phyloP scores from a whole-genome alignment of 2,329 filamentous ascomycete species.

The Aureobasidium sp. region DNA sequence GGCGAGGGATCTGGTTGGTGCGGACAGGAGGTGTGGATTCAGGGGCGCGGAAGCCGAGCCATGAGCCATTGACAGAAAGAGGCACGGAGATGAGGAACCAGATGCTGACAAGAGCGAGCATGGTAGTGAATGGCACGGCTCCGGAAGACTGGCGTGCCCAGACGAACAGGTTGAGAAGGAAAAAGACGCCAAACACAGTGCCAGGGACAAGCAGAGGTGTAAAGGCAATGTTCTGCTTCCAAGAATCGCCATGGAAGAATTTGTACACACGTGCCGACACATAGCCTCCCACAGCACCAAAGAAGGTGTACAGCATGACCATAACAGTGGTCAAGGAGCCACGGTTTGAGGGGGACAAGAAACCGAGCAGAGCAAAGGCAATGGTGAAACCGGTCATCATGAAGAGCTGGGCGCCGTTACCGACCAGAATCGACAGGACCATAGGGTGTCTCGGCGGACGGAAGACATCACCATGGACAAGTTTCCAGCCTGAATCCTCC shows the following conservation, averaged over 20 bases:
- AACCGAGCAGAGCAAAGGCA: slow-evolving; percentile 84
- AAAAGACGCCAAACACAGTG: slow-evolving; percentile 81
- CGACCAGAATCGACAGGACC: slow-evolving; percentile 77
- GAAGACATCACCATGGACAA: slow-evolving; percentile 97
- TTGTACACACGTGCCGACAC: slow-evolving; percentile 89
- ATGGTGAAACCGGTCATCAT: slow-evolving; percentile 97
- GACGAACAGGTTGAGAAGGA: slow-evolving; percentile 91
- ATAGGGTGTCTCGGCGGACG: slow-evolving; percentile 76
- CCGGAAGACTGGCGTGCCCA: slow-evolving; percentile 91
- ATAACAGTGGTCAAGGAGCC: slow-evolving; percentile 90
- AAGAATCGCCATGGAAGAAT: slow-evolving; percentile 80
- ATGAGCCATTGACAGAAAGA: slow-evolving; percentile 81
- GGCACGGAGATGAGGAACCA: slow-evolving; percentile 98
- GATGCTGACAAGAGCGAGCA: slow-evolving; percentile 86
- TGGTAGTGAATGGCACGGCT: slow-evolving; percentile 92
- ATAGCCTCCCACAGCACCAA: slow-evolving; percentile 90
- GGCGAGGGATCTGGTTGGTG: slow-evolving; percentile 95
- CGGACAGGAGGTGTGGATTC: slow-evolving; percentile 73
- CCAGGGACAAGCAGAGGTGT: slow-evolving; percentile 82
- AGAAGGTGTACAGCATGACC: slow-evolving; percentile 85
- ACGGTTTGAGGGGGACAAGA: slow-evolving; percentile 91
- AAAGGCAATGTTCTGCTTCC: slow-evolving; percentile 87
- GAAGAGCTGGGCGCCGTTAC: slow-evolving; percentile 92
- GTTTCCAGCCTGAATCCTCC: slow-evolving; percentile 97
- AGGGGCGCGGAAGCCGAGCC: slow-evolving; percentile 74